A percentile compares a stretch with the other conserved stretches of the same genome.
Evolutionary conservation across 192 early-diverging fungal species (phyloP).

Genomic region (Phycomyces blakesleeanus): DNA sequence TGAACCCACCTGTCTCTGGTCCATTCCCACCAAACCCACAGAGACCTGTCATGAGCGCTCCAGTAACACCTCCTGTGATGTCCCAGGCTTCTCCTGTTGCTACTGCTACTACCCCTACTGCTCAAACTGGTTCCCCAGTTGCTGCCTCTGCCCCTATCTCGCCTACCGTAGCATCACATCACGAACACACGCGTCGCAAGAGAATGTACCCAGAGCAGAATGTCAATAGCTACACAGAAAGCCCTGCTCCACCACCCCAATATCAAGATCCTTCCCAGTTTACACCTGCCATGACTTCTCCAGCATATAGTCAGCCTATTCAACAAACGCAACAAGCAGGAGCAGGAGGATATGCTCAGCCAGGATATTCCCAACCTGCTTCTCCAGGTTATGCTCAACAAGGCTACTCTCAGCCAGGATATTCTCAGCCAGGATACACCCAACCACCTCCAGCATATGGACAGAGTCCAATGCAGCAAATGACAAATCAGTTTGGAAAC

Average conservation of each 20-base stretch:
- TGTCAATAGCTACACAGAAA: constrained; percentile 37
- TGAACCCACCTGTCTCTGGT: background rate
- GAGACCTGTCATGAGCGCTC: background rate
- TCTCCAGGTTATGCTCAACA: constrained; percentile 17
- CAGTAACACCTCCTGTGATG: constrained; percentile 2
- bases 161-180: constrained; percentile 20
- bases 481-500: constrained; percentile 37
- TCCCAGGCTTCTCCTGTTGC: background rate
- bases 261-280: constrained; percentile 20
- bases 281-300: background rate
- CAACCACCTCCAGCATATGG: constrained; percentile 4
- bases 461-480: constrained; percentile 14
- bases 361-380: constrained; percentile 21
- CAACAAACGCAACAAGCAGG: constrained; percentile 32
- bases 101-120: constrained; percentile 10
- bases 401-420: constrained; percentile 8
- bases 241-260: background rate
- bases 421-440: constrained; percentile 14
- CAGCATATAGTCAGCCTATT: background rate
- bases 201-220: constrained; percentile 52
- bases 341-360: constrained; percentile 12
- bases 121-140: background rate
- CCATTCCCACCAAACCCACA: background rate
- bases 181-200: constrained; percentile 35
- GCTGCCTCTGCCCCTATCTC: constrained; percentile 16